Evolutionary conservation across 2,329 filamentous ascomycete species (phyloP), one percentile per base, ranked within the genome.

Genomic region (Rutstroemia sp.): DNA sequence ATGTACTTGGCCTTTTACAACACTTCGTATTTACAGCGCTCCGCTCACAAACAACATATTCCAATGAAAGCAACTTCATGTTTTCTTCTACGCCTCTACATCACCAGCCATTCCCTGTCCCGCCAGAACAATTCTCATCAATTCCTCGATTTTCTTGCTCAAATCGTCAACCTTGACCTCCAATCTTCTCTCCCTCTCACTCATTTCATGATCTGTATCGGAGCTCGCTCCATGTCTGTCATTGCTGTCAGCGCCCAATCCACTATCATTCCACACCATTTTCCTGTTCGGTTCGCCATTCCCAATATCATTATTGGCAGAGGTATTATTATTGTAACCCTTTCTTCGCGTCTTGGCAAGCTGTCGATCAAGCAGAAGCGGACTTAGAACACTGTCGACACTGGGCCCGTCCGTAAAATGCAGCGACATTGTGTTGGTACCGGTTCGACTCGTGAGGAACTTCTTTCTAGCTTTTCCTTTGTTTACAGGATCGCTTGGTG

Each of bases 111-210:
- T 60, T 7, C 62, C 68, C 63, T 82, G 80, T 65, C 83, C 69
- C 4, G 73, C 70, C 61, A 80, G 65, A 2, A 84, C 71, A 48
- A 79, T 65, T 19, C 76, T 72, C 0, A 81, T 82, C 60, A 85
- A 70, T 55, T 76, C 76, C 61, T 83, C 80, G 63, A 86, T 82
- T 73, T 83, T 84, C 48, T 68, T 69, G 44, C 75, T 74, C 62
- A 85, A 68, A 60, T 84, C 81, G 4, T 71, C 68, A 54, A 85
- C 76, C 59, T 78, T 77, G 25, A 75, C 72, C 62, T 84, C 80
- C 25, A 70, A 58, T 10, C 53, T 62, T 7, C n/a, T 51, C 6
- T 56, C 48, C 21, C 48, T 51, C 27, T 51, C 54, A 10, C 19
- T 52, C 16, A 3, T 14, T 5, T 47, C 48, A 12, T 34, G 21